Evolutionary conservation across 371 early-diverging fungal species (phyloP).

Genomic region (Mortierella sp.): DNA sequence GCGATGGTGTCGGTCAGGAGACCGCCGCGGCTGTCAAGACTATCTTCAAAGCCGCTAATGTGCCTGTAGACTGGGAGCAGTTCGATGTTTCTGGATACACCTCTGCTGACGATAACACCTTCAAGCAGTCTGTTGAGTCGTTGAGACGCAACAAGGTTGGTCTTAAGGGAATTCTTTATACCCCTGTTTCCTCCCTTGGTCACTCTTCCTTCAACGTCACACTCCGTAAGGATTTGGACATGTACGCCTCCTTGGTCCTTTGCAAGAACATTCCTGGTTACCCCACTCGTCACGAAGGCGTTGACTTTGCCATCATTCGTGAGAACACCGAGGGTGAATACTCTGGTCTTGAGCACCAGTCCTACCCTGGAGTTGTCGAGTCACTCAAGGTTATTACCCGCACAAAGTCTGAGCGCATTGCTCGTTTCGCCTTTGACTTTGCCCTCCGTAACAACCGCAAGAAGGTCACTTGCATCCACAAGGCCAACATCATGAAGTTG

Average conservation of each 20-base stretch:
- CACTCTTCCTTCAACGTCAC: conserved; percentile 95
- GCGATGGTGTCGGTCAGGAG: conserved; percentile 98
- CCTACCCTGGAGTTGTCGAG: conserved; percentile 97
- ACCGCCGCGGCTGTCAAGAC: conserved; percentile 91
- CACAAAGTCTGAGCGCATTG: conserved; percentile 96
- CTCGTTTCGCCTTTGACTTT: conserved; percentile 97
- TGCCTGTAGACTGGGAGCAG: conserved; percentile 96
- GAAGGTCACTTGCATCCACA: conserved; percentile 98
- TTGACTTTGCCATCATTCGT: conserved; percentile 97
- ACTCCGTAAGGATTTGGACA: conserved; percentile 96
- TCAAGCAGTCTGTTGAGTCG: conserved; percentile 91
- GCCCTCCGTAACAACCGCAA: conserved; percentile 96
- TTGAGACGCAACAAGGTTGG: conserved; percentile 95
- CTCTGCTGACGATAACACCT: conserved; percentile 74
- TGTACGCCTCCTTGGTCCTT: conserved; percentile 92
- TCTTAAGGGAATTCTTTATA: conserved; percentile 96
- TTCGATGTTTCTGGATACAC: conserved; percentile 93
- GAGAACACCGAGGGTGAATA: conserved; percentile 99
- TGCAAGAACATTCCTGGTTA: conserved; percentile 88
- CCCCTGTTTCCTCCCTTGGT: conserved; percentile 88
- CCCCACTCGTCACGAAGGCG: conserved; percentile 86
- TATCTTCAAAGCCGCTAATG: conserved; percentile 92
- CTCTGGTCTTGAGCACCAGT: conserved; percentile 97
- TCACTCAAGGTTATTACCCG: conserved; percentile 96
- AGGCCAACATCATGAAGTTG: conserved; percentile 99